Evolutionary conservation across 441 rosid species (phyloP), one percentile per base, ranked within the genome.

Genomic region (Jatropha multifida): DNA sequence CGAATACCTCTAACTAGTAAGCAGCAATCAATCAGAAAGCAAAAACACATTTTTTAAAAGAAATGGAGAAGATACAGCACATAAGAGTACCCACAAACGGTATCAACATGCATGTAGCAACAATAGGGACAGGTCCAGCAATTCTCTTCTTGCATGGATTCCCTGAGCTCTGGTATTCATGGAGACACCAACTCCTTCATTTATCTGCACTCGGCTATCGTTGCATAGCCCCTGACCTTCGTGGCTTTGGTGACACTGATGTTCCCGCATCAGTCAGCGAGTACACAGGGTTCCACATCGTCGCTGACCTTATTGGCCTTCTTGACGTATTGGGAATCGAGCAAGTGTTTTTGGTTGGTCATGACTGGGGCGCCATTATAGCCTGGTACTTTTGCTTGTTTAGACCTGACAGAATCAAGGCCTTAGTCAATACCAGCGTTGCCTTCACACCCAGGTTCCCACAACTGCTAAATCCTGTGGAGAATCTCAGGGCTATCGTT

Each of bases 141-240:
- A 83, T 89, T 75, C 86, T 90, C 68, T 84, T 90, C 86, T 83
- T 88, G 37, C 93, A 88, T 66, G 97, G 97, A 46, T 92, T 86
- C 85, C 94, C 97, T 32, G 94, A 92, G 41, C 86, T 89, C 12
- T 92, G 97, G 93, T 92, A 89, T 85, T 72, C 92, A 13, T 92
- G 94, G 94, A 86, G 90, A 65, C 93, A 86, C 87, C 97, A 88
- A 79, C 84, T 90, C 63, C 74, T 41, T 46, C 84, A 72, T 15
- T 74, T 90, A 17, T 82, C 90, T 74, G 80, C 97, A 2, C 77
- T 78, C 18, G 95, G 95, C 4, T 88, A 90, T 82, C 85, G 72
- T 1, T 82, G 94, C 52, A 77, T 90, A 46, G 95, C 94, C 64
- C 95, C 94, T 0, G 95, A 92, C 69, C 97, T 92, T 64, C 88